Base-by-base conservation (phyloP, 2,329 filamentous ascomycete species). In the Exophiala aquamarina region DNA sequence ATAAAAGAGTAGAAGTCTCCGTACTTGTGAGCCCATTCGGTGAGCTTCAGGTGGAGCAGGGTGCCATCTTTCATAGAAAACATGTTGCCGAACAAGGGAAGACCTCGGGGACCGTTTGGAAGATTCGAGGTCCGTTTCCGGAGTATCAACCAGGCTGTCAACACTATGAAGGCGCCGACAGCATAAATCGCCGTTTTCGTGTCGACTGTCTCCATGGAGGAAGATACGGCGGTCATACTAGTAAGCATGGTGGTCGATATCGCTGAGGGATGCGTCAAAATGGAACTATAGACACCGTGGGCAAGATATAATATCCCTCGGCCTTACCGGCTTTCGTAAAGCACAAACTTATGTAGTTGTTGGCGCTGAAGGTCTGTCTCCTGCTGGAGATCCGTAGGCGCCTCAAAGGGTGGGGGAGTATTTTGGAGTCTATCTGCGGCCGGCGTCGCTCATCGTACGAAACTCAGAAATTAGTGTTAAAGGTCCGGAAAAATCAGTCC, bases 1-100 rank as follows among this genome's bases (percentile, higher is more conserved):
- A 39, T 47, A 33, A 33, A 36, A 4, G 39, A 51, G 40, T 41
- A 51, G 34, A 51, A 47, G 21, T 51, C 48, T 14, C 48, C 48
- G 33, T 51, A 51, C 33, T 37, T 14, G 10, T 14, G 42, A 17
- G 35, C 32, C 26, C 40, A 38, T 10, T 33, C 36, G 19, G 37
- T 41, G 10, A 50, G 43, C 17, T 47, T 35, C 19, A 41, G 37
- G 33, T 50, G 28, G 13, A 48, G 39, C 17, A 19, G 14, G 5
- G 6, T 38, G 23, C 23, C 23, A 19, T 38, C 20, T 6, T 23
- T 23, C 35, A 19, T 38, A 10, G 15, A 32, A n/a, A 35, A 32
- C 21, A 43, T 29, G 19, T 21, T 35, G n/a, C 47, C 47, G 18
- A 50, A 18, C 15, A 50, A 34, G 28, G 31, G 31, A 9, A 35